A percentile compares a stretch with the other conserved stretches of the same genome.
Evolutionary conservation across 1,139 yeast genomes (phyloP).

Genomic region (Pichia sp.): DNA sequence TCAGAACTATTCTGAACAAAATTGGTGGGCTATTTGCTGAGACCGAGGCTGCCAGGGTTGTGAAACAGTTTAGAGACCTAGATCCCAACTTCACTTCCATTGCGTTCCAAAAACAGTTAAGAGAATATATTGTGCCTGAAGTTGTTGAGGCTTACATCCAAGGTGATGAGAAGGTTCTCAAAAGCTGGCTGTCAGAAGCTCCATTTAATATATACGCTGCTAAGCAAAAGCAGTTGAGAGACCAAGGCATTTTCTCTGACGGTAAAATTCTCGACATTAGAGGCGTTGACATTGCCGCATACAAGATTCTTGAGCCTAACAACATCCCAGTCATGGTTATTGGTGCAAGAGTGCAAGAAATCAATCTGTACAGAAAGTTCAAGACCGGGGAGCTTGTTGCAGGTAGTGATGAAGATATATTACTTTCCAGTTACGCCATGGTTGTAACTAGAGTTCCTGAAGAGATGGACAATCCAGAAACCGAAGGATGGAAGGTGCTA

Average conservation of each 20-base stretch:
- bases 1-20: conserved; percentile 77
- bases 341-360: conserved; percentile 95
- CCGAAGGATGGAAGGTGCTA: conserved; percentile 96
- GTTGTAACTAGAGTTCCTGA: conserved; percentile 92
- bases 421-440: conserved; percentile 92
- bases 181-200: conserved; percentile 94
- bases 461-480: conserved; percentile 80
- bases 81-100: conserved; percentile 86
- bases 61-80: conserved; percentile 78
- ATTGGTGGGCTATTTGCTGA: conserved; percentile 89
- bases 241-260: conserved; percentile 89
- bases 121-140: conserved; percentile 93
- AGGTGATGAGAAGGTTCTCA: conserved; percentile 80
- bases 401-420: conserved; percentile 91
- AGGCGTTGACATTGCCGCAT: conserved; percentile 89
- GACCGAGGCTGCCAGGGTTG: conserved; percentile 91
- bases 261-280: conserved; percentile 90
- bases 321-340: conserved; percentile 91
- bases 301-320: conserved; percentile 85
- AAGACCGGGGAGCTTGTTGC: conserved; percentile 95
- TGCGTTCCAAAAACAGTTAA: conserved; percentile 74
- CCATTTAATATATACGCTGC: conserved; percentile 95
- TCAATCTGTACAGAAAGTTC: conserved; percentile 80
- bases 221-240: conserved; percentile 85
- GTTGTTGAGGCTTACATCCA: conserved; percentile 91